Evolutionary conservation across 2,329 filamentous ascomycete species (phyloP).

Genomic region (Aspergillus texensis): DNA sequence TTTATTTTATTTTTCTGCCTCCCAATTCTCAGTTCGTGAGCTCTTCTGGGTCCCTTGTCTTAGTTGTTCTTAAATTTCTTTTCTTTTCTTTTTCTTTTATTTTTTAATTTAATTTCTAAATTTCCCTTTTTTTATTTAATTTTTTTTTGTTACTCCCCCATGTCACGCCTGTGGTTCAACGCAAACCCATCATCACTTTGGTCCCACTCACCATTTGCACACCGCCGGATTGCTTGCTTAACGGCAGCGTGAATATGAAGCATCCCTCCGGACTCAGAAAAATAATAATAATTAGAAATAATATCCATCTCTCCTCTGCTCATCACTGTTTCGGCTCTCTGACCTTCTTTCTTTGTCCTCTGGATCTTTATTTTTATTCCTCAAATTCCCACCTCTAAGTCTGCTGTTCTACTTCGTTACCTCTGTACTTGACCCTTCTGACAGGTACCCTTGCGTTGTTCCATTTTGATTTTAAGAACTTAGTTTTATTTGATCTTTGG

Average conservation of each 20-base stretch:
- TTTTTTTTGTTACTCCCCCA: neutral
- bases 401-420: neutral
- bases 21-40: slow-evolving; percentile 7
- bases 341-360: slow-evolving; percentile 6
- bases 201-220: neutral
- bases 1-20: neutral
- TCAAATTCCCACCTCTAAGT: neutral
- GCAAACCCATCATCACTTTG: neutral
- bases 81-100: slow-evolving; percentile 1
- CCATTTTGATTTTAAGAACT: neutral
- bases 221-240: neutral
- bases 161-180: neutral
- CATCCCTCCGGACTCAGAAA: neutral
- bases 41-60: slow-evolving; percentile 22
- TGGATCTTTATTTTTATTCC: slow-evolving; percentile 13
- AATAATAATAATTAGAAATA: slow-evolving; percentile 6
- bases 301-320: neutral
- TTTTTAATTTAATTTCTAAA: slow-evolving; percentile 7
- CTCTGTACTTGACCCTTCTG: slow-evolving; percentile 2
- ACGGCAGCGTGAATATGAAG: neutral
- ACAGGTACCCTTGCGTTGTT: neutral
- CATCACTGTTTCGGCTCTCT: neutral
- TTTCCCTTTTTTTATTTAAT: slow-evolving; percentile 4
- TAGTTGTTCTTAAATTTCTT: slow-evolving; percentile 17
- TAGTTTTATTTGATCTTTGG: neutral